Base-by-base conservation (phyloP, 1,284 basidiomycete species). In the Farysia itapuensis region DNA sequence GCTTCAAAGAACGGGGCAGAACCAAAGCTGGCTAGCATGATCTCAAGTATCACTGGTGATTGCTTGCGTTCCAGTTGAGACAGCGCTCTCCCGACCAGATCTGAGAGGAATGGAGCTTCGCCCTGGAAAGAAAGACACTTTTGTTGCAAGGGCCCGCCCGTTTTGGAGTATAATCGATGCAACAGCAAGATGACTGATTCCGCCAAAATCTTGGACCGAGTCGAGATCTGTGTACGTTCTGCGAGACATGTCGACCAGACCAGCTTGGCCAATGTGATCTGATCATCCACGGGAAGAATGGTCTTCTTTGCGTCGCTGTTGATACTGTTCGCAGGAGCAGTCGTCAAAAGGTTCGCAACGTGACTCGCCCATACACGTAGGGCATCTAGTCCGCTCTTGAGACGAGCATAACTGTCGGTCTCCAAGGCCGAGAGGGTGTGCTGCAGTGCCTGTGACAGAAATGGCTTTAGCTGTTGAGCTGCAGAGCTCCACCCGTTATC, bases 331-430 rank as follows among this genome's bases (percentile, higher is more conserved):
- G 39, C 35, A 1, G 49, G 38, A 3, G 39, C 22, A 15, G 14
- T 14, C 13, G 41, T 36, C 5, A 59, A 45, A 22, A 40, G 34
- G 15, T 11, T 20, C 12, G 47, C 32, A 7, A 44, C 22, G 19
- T 60, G 57, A 1, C 35, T 39, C 2, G 48, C 52, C 52, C 52
- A 61, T 8, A 61, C 47, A 29, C 52, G 43, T 9, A 61, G 48
- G 16, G 51, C 58, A 29, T 61, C 58, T 29, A 61, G 52, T 24
- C 58, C 52, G 20, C 48, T 51, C 32, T 61, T 61, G 58, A 61
- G 18, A n/a, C n/a, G n/a, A n/a, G n/a, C n/a, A n/a, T n/a, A n/a
- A 21, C n/a, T 14, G 5, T 5, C 13, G 29, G n/a, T n/a, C n/a
- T n/a, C n/a, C n/a, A n/a, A n/a, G n/a, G n/a, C n/a, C n/a, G n/a